Evolutionary conservation across 495 filamentous ascomycete species (phyloP), one percentile per base, ranked within the genome.

Genomic region (Parachaetomium inaequale): DNA sequence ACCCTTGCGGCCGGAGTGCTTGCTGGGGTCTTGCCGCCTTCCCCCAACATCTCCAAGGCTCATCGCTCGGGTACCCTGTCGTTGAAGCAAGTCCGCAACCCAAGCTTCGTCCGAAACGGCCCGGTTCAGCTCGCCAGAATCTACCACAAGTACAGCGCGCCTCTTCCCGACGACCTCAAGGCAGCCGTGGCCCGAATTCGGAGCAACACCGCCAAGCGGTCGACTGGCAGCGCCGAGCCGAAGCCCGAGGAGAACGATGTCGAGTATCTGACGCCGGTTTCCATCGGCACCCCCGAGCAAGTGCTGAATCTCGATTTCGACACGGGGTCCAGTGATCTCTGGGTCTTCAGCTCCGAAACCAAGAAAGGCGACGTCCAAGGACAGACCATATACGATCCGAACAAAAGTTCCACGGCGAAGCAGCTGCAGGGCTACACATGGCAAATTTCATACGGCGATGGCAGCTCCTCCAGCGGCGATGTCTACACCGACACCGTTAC

Each of bases 311-410:
- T 92, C 59, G 85, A 91, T 69, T 81, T 91, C 66, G 89, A 93
- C 70, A 91, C 89, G 43, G 89, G 89, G 4, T 88, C 85, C 42
- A 83, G 86, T 46, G 89, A 93, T 75, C 82, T 93, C 79, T 91
- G 75, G 77, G 75, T 78, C 23, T 75, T 78, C 66, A 72, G 69
- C 63, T 68, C 70, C 19, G 64, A 73, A 61, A 69, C 69, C 1
- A 19, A 63, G 14, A 40, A 49, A 29, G 52, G 29, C 36, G 65
- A 70, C 34, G 62, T 74, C 32, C 62, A 70, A 23, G 75, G 85
- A 25, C 88, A 92, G 72, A 71, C 72, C 19, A 45, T 86, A 70
- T 93, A 92, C 78, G 76, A 79, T 60, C 82, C 85, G 0, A 58
- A 61, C 34, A 70, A 68, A 23, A 79, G 77, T 64, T 66, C 62